phyloP scores from a whole-genome alignment of 306 rosid genomes.

The Rosa chinensis region DNA sequence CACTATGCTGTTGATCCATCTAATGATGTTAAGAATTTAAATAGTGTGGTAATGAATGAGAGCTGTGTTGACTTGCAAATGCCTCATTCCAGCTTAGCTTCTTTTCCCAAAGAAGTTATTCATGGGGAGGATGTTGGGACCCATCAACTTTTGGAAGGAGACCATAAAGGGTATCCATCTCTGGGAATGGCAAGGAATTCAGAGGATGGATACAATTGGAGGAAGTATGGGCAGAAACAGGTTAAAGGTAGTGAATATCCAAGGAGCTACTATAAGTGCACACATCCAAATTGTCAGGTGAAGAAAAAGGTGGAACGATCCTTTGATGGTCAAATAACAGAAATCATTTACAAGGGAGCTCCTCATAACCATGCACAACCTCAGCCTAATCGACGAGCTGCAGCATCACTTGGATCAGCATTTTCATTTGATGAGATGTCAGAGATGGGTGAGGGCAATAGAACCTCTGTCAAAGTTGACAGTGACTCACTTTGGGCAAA shows the following conservation, averaged over 20 bases:
- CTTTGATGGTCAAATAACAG: conserved; percentile 88
- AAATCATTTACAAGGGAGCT: conserved; percentile 76
- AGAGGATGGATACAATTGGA: conserved; percentile 93
- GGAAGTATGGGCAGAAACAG: conserved; percentile 94
- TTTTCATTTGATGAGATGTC: conserved; percentile 48
- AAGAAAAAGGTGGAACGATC: conserved; percentile 94
- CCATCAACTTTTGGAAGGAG: conserved; percentile 42
- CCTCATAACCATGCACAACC: conserved; percentile 83
- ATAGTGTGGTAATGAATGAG: conserved; percentile 25
- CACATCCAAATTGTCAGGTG: conserved; percentile 71
- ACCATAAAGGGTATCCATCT: conserved; percentile 44
- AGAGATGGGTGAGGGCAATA: conserved; percentile 54
- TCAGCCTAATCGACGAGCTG: conserved; percentile 51
- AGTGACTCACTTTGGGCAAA: conserved; percentile 52
- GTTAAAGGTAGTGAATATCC: conserved; percentile 95
- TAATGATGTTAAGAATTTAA: conserved; percentile 31
- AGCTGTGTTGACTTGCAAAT: conserved; percentile 34
- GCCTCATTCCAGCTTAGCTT: conserved; percentile 37
- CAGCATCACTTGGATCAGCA: conserved; percentile 34
- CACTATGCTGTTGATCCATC: conserved; percentile 39
- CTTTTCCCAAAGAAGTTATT: conserved; percentile 30
- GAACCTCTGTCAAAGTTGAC: conserved; percentile 41
- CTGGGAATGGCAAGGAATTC: conserved; percentile 49
- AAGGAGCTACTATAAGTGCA: conserved; percentile 89
- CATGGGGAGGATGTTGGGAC: conserved; percentile 33